These are phyloP conservation scores for Cryphonectria naterciae DNA, from an alignment of 2,329 filamentous ascomycete genomes.

Conservation along the genomic window DNA sequence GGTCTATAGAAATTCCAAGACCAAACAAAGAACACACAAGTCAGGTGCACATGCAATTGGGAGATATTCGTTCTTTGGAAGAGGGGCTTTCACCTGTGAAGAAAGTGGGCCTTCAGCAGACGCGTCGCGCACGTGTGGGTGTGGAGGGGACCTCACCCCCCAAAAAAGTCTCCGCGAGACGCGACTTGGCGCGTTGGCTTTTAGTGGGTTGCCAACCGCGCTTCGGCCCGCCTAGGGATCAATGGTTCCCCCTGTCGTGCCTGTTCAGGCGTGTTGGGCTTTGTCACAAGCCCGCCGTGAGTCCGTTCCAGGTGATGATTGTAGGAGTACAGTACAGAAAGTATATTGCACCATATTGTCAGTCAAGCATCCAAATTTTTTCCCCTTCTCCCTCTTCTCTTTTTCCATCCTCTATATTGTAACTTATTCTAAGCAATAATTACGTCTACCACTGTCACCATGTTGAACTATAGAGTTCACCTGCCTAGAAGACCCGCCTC, in stretches of 20 bases:
- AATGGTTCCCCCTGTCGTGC: not conserved
- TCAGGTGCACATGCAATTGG: not conserved
- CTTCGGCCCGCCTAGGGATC: not conserved
- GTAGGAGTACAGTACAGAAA: not conserved
- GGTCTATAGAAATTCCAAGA: not conserved
- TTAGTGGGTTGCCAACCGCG: not conserved
- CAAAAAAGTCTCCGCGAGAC: constrained; percentile 8
- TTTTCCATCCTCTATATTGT: no score
- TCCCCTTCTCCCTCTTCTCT: no score
- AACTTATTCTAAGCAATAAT: no score
- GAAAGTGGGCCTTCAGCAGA: not conserved
- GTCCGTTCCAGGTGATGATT: not conserved
- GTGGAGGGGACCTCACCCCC: not conserved
- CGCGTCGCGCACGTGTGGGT: not conserved
- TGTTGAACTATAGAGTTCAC: not conserved
- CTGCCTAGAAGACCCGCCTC: not conserved
- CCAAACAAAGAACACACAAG: not conserved
- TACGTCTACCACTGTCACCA: not conserved
- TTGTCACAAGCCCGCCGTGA: not conserved
- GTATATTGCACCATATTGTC: not conserved
- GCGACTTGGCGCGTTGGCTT: constrained; percentile 9
- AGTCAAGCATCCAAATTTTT: not conserved
- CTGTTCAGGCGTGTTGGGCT: not conserved
- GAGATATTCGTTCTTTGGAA: not conserved
- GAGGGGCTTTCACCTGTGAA: not conserved